Conservation (phyloP, 2,329 filamentous ascomycete genomes). For the Cadophora sp. region DNA sequence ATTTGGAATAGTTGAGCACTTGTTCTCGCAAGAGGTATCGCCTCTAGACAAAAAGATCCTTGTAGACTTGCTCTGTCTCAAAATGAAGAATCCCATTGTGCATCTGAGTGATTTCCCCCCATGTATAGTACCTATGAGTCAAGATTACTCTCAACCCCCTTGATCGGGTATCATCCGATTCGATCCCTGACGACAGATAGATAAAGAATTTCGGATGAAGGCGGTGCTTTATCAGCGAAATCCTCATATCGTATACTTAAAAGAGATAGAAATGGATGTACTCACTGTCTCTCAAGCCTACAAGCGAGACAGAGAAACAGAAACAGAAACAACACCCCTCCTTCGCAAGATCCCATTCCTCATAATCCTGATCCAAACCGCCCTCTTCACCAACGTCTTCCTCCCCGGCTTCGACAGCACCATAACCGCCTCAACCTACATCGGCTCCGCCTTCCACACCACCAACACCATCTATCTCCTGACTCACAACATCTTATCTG, state of each 20-base stretch:
- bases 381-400: constrained; percentile 70
- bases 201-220: background rate
- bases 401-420: constrained; percentile 74
- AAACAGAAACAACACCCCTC: background rate
- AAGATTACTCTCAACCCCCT: too few species aligned
- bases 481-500: constrained; percentile 76
- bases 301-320: background rate
- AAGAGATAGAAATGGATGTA: too few species aligned
- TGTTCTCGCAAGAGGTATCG: too few species aligned
- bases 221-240: background rate
- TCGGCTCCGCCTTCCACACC: constrained; percentile 75
- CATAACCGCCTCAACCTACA: constrained; percentile 75
- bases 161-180: too few species aligned
- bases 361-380: constrained; percentile 61
- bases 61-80: too few species aligned
- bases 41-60: too few species aligned
- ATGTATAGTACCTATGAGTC: too few species aligned
- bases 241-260: background rate
- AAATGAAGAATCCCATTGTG: too few species aligned
- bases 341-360: background rate
- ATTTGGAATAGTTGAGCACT: too few species aligned
- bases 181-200: too few species aligned
- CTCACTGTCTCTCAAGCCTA: too few species aligned
- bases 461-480: constrained; percentile 78
- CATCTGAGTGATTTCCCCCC: too few species aligned